Evolutionary conservation across 805 yeast genomes (phyloP), one percentile per base, ranked within the genome.

Genomic region (Ogataea allantospora): DNA sequence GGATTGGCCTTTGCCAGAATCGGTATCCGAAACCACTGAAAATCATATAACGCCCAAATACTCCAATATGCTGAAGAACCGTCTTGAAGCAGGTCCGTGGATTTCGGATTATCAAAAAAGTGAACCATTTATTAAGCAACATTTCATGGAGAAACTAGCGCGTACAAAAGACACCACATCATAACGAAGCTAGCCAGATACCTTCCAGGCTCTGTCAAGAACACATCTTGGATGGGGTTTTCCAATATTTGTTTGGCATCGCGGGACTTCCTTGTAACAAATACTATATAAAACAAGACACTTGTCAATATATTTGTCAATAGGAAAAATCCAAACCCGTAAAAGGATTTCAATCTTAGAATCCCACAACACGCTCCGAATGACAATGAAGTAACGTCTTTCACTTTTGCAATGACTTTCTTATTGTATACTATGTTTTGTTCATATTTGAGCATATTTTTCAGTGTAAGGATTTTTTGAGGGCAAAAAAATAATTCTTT

Each of bases 141-240:
- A 21, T 13, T 27, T 42, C 35, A 48, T 7, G 47, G 45, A 10
- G 48, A 47, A 6, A 73, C 71, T 38, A 75, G 48, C 1, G 77
- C 78, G 48, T 66, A 68, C 11, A 74, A 61, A 42, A 77, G 59
- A 33, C 81, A 75, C 83, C 83, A 77, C 51, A 77, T 68, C 71
- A 77, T 71, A 7, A 73, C 63, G 47, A 63, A 77, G 28, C 79
- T 72, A 9, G 79, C 68, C 20, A 76, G 43, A 25, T 74, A 77
- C 29, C 76, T 56, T 11, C 72, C 62, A 10, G 75, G 45, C 28
- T 73, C 68, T 20, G 65, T 70, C 7, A 73, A 36, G 40, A 71
- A 61, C 3, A 77, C 53, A 26, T 70, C 72, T 15, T 55, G 60
- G 1, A 67, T 17, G 1, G 75, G 69, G 24, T 53, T 62, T 9